A percentile compares a stretch with the other conserved stretches of the same genome.
Conservation (phyloP, 192 early-diverging fungal species). For the Backusella parvicylindrica region DNA sequence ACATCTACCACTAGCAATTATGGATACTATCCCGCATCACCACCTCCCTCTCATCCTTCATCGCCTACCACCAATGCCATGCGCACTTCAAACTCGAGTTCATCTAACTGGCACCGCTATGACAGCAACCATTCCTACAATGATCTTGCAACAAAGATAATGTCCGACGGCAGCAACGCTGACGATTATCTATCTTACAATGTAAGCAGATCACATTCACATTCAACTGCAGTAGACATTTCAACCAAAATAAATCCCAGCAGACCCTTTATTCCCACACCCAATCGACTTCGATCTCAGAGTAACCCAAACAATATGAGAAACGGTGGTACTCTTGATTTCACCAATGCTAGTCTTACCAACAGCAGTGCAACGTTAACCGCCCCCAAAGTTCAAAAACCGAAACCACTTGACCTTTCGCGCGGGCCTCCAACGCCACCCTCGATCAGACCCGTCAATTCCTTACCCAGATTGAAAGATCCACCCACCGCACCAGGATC, state of each 20-base stretch:
- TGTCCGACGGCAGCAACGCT: background rate
- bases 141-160: background rate
- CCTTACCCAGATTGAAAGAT: background rate
- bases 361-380: background rate
- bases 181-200: background rate
- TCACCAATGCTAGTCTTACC: background rate
- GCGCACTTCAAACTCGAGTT: background rate
- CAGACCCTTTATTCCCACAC: constrained; percentile 6
- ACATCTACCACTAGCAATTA: background rate
- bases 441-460: background rate
- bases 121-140: background rate
- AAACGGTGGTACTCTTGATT: background rate
- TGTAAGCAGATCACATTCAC: constrained; percentile 6
- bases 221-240: constrained; percentile 6
- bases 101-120: constrained; percentile 33
- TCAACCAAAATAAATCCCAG: background rate
- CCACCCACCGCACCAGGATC: background rate
- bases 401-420: background rate
- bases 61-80: constrained; percentile 31
- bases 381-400: constrained; percentile 8
- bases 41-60: constrained; percentile 42
- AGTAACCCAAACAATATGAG: constrained; percentile 53
- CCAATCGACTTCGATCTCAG: constrained; percentile 45
- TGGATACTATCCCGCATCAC: constrained; percentile 41
- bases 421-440: background rate